Base-by-base conservation (phyloP, 768 basidiomycete species). In the Termitomyces heimii region DNA sequence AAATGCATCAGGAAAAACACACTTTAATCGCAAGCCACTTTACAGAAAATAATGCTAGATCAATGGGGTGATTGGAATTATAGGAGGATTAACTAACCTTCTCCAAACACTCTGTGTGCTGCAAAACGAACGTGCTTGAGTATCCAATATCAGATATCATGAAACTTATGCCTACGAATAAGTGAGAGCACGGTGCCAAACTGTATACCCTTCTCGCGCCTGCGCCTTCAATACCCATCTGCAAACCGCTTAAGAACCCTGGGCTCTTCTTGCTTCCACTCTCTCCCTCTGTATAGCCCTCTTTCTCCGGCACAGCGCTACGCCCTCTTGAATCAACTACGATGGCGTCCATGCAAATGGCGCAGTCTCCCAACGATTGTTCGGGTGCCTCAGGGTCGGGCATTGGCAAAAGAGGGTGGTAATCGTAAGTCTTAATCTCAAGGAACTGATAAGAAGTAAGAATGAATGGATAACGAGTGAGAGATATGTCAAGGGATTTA, bases 311-410 rank as follows among this genome's bases (percentile, higher is more conserved):
- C 28, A 63, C 73, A 22, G 71, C 64, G 8, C 69, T 73, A 44
- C 74, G 60, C 3, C 68, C 65, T 6, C 71, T 65, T 44, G 78
- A 72, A 44, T 84, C 80, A 26, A 82, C 68, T 40, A 82, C 65
- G 60, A 95, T 94, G 5, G 84, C 80, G 57, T 96, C 94, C 92
- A 96, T 94, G 65, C 94, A 96, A 53, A 97, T 95, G 6, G 92
- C 83, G 64, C 94, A 97, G 66, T 95, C 92, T 7, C 90, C 92
- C 16, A 92, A 73, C 3, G 87, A 81, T 61, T 86, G 83, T 45
- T 87, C 86, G 2, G 86, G 85, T 2, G 88, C 79, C 67, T 94
- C 92, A 0, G 87, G 68, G 65, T 93, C 89, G 0, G 85, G 77
- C 1, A 81, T 61, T 0, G 90, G 87, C 39, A 96, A 72, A 3